Evolutionary conservation across 2,329 filamentous ascomycete genomes (phyloP).

Genomic region (Monilinia fructigena): DNA sequence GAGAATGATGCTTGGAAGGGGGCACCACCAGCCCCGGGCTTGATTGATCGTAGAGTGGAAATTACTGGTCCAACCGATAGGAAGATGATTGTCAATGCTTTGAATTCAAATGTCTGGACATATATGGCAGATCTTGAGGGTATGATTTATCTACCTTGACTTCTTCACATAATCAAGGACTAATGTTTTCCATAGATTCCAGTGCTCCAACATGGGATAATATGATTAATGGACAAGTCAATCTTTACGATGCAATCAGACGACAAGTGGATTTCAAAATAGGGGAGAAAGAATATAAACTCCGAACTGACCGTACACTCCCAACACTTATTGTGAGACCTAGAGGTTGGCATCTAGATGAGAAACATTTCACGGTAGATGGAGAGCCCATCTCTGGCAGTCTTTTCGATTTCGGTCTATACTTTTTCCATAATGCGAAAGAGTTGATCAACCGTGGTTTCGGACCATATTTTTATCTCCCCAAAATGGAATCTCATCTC

Average conservation of each 20-base stretch:
- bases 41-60: conserved; percentile 91
- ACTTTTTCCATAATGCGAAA: conserved; percentile 97
- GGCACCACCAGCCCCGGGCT: conserved; percentile 83
- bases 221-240: conserved; percentile 98
- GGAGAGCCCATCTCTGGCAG: conserved; percentile 90
- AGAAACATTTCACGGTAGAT: conserved; percentile 96
- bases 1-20: conserved; percentile 94
- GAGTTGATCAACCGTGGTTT: conserved; percentile 80
- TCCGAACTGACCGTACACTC: conserved; percentile 81
- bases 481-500: conserved; percentile 97
- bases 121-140: conserved; percentile 99
- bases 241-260: conserved; percentile 94
- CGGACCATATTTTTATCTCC: conserved; percentile 96
- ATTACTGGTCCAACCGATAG: conserved; percentile 96
- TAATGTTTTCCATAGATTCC: conserved; percentile 63
- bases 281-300: conserved; percentile 93
- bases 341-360: conserved; percentile 95
- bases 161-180: conserved; percentile 7
- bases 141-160: conserved; percentile 44
- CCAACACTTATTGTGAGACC: conserved; percentile 93
- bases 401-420: conserved; percentile 96
- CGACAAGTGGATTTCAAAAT: conserved; percentile 95
- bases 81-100: conserved; percentile 98
- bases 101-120: conserved; percentile 95
- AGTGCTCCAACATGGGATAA: conserved; percentile 97